These are phyloP conservation scores for Plasmodium knowlesi DNA, from an alignment of 169 alveolate species.

Conservation along the genomic window DNA sequence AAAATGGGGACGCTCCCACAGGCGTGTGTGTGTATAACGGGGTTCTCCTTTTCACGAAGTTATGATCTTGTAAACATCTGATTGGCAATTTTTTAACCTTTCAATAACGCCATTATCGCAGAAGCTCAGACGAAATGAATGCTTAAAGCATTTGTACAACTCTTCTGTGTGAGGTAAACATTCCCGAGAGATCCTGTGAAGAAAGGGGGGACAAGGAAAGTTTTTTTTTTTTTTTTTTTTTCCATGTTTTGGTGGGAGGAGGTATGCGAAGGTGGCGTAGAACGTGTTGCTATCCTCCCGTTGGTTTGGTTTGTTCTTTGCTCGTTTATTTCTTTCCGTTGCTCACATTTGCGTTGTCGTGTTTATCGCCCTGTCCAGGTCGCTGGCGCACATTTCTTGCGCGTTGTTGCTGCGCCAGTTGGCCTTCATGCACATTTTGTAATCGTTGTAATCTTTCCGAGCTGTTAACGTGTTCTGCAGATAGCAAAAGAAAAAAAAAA, in stretches of 20 bases:
- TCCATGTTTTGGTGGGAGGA: too few species aligned
- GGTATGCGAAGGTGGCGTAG: neutral
- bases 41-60: slow-evolving; percentile 19
- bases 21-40: neutral
- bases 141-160: slow-evolving; percentile 54
- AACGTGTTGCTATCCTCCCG: neutral
- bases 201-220: neutral
- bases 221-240: neutral
- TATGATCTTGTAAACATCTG: slow-evolving; percentile 46
- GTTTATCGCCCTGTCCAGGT: slow-evolving; percentile 26
- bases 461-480: slow-evolving; percentile 25
- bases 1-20: neutral
- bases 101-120: slow-evolving; percentile 60
- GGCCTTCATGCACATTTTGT: slow-evolving; percentile 31
- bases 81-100: slow-evolving; percentile 35
- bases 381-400: slow-evolving; percentile 12
- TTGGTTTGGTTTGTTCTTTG: neutral
- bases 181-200: slow-evolving; percentile 51
- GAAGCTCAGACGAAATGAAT: slow-evolving; percentile 65
- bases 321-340: neutral
- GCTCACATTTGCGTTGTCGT: slow-evolving; percentile 54
- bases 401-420: neutral
- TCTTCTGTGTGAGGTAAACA: slow-evolving; percentile 52
- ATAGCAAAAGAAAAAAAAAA: neutral
- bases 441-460: slow-evolving; percentile 44